A percentile compares a stretch with the other conserved stretches of the same genome.
Evolutionary conservation across 441 rosid species (phyloP).

Genomic region (Populus tomentosa): DNA sequence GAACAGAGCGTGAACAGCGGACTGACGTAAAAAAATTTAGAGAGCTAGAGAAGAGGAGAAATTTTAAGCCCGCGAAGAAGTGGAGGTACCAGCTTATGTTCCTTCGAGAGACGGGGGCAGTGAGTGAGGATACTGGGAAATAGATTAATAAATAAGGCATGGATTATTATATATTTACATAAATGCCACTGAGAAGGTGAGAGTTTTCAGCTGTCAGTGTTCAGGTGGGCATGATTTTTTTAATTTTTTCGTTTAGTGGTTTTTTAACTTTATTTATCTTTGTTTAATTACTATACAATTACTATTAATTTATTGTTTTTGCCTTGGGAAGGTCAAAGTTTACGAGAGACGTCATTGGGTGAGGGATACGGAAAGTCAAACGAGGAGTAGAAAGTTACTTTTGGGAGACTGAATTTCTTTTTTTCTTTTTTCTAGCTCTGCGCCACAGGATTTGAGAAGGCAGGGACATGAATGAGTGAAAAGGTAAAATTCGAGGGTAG

Average conservation of each 20-base stretch:
- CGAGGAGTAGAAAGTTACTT: background rate
- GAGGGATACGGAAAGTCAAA: slow-evolving; percentile 16
- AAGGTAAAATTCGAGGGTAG: background rate
- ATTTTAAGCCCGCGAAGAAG: slow-evolving; percentile 26
- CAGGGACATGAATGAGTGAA: background rate
- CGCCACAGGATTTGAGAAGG: background rate
- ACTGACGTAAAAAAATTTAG: background rate
- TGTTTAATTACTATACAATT: background rate
- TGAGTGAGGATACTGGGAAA: background rate
- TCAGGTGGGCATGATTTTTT: background rate
- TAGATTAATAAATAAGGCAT: background rate
- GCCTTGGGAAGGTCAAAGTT: background rate
- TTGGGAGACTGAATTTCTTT: background rate
- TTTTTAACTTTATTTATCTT: background rate
- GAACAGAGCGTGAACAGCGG: background rate
- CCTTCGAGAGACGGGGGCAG: background rate
- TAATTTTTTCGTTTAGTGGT: background rate
- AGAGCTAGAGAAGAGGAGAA: background rate
- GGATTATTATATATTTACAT: slow-evolving; percentile 8
- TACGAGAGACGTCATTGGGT: slow-evolving; percentile 12
- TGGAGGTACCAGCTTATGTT: slow-evolving; percentile 10
- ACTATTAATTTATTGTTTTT: background rate
- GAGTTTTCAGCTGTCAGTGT: background rate
- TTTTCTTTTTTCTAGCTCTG: background rate
- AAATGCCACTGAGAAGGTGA: slow-evolving; percentile 11